Conservation (phyloP, 2,329 filamentous ascomycete genomes). For the Cryphonectria carpinicola region DNA sequence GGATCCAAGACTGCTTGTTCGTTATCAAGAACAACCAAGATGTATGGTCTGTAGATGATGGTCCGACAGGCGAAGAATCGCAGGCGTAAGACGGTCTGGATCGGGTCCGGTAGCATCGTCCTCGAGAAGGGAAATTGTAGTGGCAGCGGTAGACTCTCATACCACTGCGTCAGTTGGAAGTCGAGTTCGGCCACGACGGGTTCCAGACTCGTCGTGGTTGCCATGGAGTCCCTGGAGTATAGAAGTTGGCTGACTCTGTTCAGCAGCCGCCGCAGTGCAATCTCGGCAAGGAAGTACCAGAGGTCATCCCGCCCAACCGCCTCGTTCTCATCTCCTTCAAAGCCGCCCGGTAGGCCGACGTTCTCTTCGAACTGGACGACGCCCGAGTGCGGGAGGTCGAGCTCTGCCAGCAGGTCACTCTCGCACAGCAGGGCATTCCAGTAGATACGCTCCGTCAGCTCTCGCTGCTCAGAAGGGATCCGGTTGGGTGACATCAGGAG, state of each 20-base stretch:
- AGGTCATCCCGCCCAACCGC: slow-evolving; percentile 74
- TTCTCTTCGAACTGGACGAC: slow-evolving; percentile 82
- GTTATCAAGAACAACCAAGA: slow-evolving; percentile 78
- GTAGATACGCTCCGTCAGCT: slow-evolving; percentile 77
- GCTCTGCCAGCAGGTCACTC: slow-evolving; percentile 76
- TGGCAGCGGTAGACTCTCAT: slow-evolving; percentile 73
- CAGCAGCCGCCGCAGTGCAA: slow-evolving; percentile 75
- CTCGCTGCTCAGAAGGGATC: slow-evolving; percentile 70
- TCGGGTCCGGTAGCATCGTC: slow-evolving; percentile 68
- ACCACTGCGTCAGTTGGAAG: slow-evolving; percentile 84
- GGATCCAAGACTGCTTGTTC: slow-evolving; percentile 73
- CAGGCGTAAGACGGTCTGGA: slow-evolving; percentile 78
- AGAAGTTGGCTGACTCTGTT: slow-evolving; percentile 81
- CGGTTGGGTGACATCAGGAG: slow-evolving; percentile 74
- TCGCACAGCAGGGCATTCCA: slow-evolving; percentile 85
- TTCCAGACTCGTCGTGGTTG: slow-evolving; percentile 73
- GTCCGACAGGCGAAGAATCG: slow-evolving; percentile 85
- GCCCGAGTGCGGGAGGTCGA: slow-evolving; percentile 81
- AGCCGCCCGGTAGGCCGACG: slow-evolving; percentile 77
- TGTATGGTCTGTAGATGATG: slow-evolving; percentile 84
- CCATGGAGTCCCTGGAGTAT: slow-evolving; percentile 73
- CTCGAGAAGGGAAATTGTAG: slow-evolving; percentile 78
- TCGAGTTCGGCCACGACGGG: slow-evolving; percentile 81
- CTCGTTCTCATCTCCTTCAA: slow-evolving; percentile 70
- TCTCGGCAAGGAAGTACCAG: slow-evolving; percentile 86